Conservation (phyloP, 1,284 basidiomycete species). For the Neonothopanus nambi region DNA sequence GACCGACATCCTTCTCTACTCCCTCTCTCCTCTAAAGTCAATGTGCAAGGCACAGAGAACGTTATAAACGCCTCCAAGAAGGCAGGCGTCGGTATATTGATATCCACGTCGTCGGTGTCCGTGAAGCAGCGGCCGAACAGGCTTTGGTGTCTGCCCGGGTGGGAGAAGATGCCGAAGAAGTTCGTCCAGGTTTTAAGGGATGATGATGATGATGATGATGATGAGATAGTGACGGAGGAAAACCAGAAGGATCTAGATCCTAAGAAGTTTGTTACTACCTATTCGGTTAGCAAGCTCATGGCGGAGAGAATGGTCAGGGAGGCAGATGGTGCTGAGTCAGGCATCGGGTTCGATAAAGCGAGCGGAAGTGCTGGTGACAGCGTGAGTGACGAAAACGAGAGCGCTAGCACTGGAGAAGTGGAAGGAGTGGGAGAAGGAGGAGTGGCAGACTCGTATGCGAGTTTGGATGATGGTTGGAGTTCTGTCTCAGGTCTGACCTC, state of each 20-base stretch:
- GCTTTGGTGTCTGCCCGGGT: slow-evolving; percentile 56
- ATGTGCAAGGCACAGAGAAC: slow-evolving; percentile 49
- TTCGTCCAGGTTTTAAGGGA: slow-evolving; percentile 49
- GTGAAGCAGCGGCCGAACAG: slow-evolving; percentile 42
- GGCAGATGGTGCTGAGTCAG: neutral
- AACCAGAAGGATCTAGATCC: slow-evolving; percentile 44
- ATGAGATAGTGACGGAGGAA: slow-evolving; percentile 48
- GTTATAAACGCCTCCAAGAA: slow-evolving; percentile 40
- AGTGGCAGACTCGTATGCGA: too few species aligned
- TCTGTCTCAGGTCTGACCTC: too few species aligned
- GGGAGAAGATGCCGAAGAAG: slow-evolving; percentile 36
- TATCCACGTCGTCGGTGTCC: slow-evolving; percentile 57
- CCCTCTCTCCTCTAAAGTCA: slow-evolving; percentile 44
- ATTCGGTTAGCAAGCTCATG: neutral
- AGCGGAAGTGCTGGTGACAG: too few species aligned
- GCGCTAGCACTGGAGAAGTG: too few species aligned
- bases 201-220: slow-evolving; percentile 22
- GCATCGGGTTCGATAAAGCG: too few species aligned
- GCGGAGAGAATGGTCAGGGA: neutral
- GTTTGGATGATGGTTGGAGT: too few species aligned
- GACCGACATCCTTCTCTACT: slow-evolving; percentile 45
- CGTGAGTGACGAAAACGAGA: too few species aligned
- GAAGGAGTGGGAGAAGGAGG: too few species aligned
- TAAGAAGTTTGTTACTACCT: slow-evolving; percentile 20
- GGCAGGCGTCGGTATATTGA: slow-evolving; percentile 41